Conservation (phyloP, 176 grass and related monocot genomes). For the Hordeum vulgare region DNA sequence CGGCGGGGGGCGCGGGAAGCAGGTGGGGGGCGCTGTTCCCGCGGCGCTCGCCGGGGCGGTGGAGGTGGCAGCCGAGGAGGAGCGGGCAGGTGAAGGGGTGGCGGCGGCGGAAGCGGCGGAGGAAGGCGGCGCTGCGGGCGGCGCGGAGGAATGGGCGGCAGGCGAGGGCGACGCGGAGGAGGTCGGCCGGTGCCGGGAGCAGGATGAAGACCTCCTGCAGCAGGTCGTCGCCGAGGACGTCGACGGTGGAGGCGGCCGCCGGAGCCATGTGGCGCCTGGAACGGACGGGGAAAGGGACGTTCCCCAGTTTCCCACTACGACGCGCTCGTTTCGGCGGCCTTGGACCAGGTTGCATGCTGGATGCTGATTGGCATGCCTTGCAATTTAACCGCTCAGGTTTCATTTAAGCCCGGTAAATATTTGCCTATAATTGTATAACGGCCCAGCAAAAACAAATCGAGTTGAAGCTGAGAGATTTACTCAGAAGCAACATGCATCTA, state of each 20-base stretch:
- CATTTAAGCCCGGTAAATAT: background rate
- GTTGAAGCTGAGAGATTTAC: too few species aligned
- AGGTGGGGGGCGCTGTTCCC: background rate
- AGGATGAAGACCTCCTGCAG: constrained; percentile 31
- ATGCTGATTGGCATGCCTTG: background rate
- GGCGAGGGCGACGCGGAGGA: constrained; percentile 24
- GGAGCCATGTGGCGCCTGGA: constrained; percentile 19
- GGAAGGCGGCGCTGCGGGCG: constrained; percentile 27
- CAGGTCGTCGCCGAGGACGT: constrained; percentile 29
- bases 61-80: constrained; percentile 26
- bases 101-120: constrained; percentile 47
- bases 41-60: background rate
- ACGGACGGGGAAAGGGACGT: background rate
- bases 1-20: background rate
- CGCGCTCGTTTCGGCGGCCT: background rate
- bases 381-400: background rate
- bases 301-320: background rate
- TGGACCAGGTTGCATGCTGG: background rate
- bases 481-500: too few species aligned
- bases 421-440: background rate
- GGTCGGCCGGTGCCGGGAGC: constrained; percentile 14
- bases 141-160: constrained; percentile 33
- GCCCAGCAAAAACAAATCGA: too few species aligned
- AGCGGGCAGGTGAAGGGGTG: constrained; percentile 20
- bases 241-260: background rate